A percentile compares a stretch with the other conserved stretches of the same genome.
Evolutionary conservation across 805 yeast species (phyloP).

Genomic region (Hanseniaspora taiwanica): DNA sequence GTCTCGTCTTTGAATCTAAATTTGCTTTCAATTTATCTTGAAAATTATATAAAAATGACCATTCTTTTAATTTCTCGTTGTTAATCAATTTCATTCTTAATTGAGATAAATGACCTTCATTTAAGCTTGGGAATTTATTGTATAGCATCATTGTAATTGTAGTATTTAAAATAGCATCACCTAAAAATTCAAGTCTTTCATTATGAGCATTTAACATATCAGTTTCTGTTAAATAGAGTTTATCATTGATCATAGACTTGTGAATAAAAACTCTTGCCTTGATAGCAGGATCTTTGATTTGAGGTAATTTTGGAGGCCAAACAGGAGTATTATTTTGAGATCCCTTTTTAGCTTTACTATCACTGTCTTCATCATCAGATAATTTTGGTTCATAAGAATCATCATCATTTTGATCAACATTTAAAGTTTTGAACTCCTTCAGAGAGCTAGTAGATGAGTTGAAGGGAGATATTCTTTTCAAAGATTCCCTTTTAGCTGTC

Average conservation of each 20-base stretch:
- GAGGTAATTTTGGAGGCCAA: constrained; percentile 63
- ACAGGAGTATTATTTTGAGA: constrained; percentile 6
- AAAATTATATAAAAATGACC: constrained; percentile 58
- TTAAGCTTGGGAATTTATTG: constrained; percentile 48
- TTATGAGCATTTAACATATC: constrained; percentile 57
- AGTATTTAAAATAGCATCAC: constrained; percentile 72
- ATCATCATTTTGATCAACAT: constrained; percentile 8
- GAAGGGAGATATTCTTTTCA: constrained; percentile 1
- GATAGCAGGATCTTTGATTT: constrained; percentile 43
- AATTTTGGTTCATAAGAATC: constrained; percentile 6
- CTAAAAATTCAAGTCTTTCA: constrained; percentile 81
- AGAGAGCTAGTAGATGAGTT: too few relatives aligned
- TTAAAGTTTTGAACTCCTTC: too few relatives aligned
- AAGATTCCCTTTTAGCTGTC: constrained; percentile 5
- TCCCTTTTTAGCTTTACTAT: constrained; percentile 1
- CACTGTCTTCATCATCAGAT: constrained; percentile 2
- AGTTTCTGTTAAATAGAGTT: constrained; percentile 37
- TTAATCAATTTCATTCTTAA: constrained; percentile 59
- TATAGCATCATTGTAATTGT: constrained; percentile 59
- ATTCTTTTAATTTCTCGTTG: constrained; percentile 56
- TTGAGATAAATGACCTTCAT: constrained; percentile 71
- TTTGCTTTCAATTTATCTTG: constrained; percentile 41
- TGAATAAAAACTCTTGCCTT: constrained; percentile 69
- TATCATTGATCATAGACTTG: constrained; percentile 53
- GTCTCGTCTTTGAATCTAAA: constrained; percentile 29